Conservation (phyloP, 148 eudicot species). For the Chenopodium quinoa region DNA sequence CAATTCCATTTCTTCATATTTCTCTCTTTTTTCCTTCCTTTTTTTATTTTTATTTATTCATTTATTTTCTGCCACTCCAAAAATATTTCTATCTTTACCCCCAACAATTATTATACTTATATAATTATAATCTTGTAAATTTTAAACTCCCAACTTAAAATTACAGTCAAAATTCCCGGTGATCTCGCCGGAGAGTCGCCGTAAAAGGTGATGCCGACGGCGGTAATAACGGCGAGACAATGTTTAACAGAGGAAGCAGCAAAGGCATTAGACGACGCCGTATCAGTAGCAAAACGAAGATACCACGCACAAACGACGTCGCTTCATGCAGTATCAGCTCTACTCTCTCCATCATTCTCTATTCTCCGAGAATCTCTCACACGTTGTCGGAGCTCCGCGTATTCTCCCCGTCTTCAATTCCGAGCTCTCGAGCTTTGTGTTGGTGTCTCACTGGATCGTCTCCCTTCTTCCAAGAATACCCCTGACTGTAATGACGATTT, state of each 20-base stretch:
- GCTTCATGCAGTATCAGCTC: conserved; percentile 74
- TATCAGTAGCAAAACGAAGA: conserved; percentile 75
- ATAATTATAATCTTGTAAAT: too few relatives aligned
- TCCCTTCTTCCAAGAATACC: conserved; percentile 38
- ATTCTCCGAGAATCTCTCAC: conserved; percentile 70
- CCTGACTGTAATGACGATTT: conserved; percentile 32
- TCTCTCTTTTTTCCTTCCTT: too few relatives aligned
- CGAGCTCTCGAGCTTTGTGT: conserved; percentile 80
- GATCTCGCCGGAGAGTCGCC: background rate
- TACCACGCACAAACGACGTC: conserved; percentile 90
- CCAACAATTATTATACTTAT: too few relatives aligned
- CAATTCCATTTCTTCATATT: background rate
- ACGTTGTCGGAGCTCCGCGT: conserved; percentile 52
- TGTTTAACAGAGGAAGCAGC: conserved; percentile 80
- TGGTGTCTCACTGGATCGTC: conserved; percentile 69
- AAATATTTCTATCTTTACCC: background rate
- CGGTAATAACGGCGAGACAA: conserved; percentile 78
- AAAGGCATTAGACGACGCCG: conserved; percentile 76
- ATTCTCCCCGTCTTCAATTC: conserved; percentile 64
- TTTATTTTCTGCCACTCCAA: background rate
- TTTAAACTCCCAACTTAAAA: too few relatives aligned
- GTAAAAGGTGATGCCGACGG: conserved; percentile 79
- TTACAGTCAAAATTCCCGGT: background rate
- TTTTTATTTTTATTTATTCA: background rate
- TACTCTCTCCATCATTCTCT: conserved; percentile 61